Evolutionary conservation across 1,284 basidiomycete species (phyloP).

Genomic region (Trichosporon faecale): DNA sequence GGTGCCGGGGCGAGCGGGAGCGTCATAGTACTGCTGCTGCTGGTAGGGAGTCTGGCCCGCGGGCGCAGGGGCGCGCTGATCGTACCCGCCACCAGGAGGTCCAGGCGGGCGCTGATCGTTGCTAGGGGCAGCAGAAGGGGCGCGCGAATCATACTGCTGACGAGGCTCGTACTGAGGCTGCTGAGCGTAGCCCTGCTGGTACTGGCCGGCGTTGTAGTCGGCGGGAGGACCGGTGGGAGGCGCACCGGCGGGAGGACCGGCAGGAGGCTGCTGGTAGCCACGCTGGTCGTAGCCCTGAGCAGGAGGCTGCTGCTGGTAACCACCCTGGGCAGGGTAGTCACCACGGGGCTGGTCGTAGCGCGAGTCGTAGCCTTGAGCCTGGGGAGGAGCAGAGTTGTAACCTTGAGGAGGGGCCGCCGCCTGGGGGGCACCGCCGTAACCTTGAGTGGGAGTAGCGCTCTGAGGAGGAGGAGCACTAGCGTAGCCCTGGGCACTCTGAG

Average conservation of each 20-base stretch:
- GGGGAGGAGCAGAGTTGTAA: neutral
- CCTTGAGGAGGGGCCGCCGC: neutral
- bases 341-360: neutral
- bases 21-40: neutral
- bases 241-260: neutral
- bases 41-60: neutral
- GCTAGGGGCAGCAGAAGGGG: neutral
- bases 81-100: neutral
- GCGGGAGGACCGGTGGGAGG: neutral
- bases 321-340: neutral
- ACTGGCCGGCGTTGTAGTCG: neutral
- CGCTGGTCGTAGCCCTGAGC: neutral
- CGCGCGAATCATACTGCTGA: neutral
- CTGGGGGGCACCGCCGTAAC: neutral
- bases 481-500: neutral
- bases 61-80: neutral
- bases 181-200: constrained; percentile 1
- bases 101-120: neutral
- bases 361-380: neutral
- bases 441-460: neutral
- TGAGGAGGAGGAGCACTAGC: neutral
- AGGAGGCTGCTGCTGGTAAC: neutral
- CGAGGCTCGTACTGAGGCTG: neutral
- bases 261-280: neutral
- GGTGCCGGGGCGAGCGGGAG: neutral